These are phyloP conservation scores for Cladorrhinum sp. DNA, from an alignment of 2,329 filamentous ascomycete species.

Conservation along the genomic window DNA sequence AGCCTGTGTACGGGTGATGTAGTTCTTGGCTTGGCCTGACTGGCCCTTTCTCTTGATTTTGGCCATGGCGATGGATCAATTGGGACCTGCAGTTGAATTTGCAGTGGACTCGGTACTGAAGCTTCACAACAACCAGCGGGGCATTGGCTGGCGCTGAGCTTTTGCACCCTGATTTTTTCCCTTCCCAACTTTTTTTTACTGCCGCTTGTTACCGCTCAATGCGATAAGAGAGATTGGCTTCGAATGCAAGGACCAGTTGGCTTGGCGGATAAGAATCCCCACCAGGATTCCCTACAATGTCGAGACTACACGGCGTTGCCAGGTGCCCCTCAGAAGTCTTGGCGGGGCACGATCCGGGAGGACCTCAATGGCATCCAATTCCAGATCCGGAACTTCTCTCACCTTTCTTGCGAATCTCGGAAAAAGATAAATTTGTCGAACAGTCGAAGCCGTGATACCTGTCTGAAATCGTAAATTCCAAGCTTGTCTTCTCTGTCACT, in stretches of 20 bases:
- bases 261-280: neutral
- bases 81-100: constrained; percentile 12
- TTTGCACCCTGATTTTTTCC: constrained; percentile 20
- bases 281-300: neutral
- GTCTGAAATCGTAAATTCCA: no score
- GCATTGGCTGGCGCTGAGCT: constrained; percentile 22
- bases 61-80: constrained; percentile 49
- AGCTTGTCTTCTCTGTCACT: no score
- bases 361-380: no score
- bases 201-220: constrained; percentile 26
- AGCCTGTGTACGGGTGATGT: constrained; percentile 93
- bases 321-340: no score
- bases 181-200: constrained; percentile 28
- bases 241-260: neutral
- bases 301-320: neutral
- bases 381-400: no score
- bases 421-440: no score
- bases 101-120: neutral
- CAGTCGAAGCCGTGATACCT: no score
- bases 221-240: neutral
- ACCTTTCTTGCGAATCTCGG: no score
- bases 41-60: constrained; percentile 91
- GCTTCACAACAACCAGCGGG: constrained; percentile 17
- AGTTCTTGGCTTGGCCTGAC: constrained; percentile 94
- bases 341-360: no score